Base-by-base conservation (phyloP, 257 asterid species). In the Jacaranda mimosifolia region DNA sequence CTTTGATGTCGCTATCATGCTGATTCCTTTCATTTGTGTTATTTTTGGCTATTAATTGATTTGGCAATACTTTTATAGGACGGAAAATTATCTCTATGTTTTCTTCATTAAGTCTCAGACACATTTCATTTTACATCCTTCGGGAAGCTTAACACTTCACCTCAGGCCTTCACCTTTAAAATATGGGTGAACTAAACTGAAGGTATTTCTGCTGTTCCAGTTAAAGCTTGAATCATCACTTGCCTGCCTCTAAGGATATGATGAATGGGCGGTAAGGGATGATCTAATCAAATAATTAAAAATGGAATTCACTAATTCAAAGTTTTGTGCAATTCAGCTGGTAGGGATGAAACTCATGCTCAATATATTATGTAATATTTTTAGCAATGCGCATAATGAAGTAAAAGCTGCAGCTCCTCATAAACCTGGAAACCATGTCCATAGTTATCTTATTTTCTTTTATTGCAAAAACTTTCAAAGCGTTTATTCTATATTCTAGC, bases 341-440 rank as follows among this genome's bases (percentile, higher is more conserved):
- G 35, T 48, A 48, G 55, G 55, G n/a, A 21, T 15, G 17, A 58
- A 58, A 1, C 12, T 46, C 17, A 14, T 78, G 58, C 63, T 78
- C 67, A 48, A 10, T 38, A 46, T 62, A 36, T 68, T 18, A 12
- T 40, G 46, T 49, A 48, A 43, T 58, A 14, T 15, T 65, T 14
- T 42, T 13, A 26, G 15, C 9, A 13, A 48, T 71, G 18, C 49
- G 38, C 48, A 19, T 8, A 17, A 53, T 43, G 48, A 59, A 9
- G 52, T 35, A n/a, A n/a, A 55, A 43, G 5, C 13, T 19, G 42
- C 39, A 40, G 63, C 46, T 32, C 57, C 76, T 59, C 51, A 15
- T 60, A 26, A 53, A 32, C 13, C 46, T 78, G 64, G 65, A 74
- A 42, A 26, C 53, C 77, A n/a, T 63, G 48, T 48, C 26, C 6